Conservation (phyloP, 257 asterid species). For the Scutellaria galericulata region DNA sequence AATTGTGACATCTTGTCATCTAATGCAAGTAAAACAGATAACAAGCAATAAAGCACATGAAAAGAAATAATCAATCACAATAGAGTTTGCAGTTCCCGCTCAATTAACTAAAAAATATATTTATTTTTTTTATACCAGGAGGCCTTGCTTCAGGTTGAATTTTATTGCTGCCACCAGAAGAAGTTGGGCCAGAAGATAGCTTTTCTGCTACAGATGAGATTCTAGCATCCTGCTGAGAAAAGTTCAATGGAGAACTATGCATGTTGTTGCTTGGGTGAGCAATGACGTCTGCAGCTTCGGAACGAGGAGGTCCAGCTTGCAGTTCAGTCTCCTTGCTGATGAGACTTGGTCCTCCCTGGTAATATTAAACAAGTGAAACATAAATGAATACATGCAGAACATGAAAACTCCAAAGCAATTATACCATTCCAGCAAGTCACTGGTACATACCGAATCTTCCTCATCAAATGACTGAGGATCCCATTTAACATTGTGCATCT, state of each 20-base stretch:
- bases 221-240: constrained; percentile 45
- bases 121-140: constrained; percentile 57
- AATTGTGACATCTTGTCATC: constrained; percentile 40
- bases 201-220: constrained; percentile 48
- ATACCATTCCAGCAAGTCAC: constrained; percentile 64
- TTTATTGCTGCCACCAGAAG: constrained; percentile 43
- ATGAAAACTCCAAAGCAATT: constrained; percentile 31
- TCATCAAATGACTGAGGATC: constrained; percentile 67
- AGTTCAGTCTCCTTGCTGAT: constrained; percentile 45
- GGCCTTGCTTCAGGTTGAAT: constrained; percentile 48
- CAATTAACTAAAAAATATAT: neutral
- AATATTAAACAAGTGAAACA: constrained; percentile 31
- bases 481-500: constrained; percentile 82
- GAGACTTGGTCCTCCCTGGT: constrained; percentile 70
- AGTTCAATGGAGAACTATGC: constrained; percentile 40
- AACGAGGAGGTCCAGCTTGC: constrained; percentile 48
- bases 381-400: constrained; percentile 13
- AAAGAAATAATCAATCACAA: constrained; percentile 28
- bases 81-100: neutral
- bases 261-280: constrained; percentile 44
- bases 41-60: constrained; percentile 26
- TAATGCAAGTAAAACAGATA: constrained; percentile 37
- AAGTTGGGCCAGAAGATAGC: constrained; percentile 37
- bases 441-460: constrained; percentile 43
- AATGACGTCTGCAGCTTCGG: constrained; percentile 43